A percentile compares a stretch with the other conserved stretches of the same genome.
Evolutionary conservation across 2,329 filamentous ascomycete species (phyloP).

Genomic region (Xylaria sp.): DNA sequence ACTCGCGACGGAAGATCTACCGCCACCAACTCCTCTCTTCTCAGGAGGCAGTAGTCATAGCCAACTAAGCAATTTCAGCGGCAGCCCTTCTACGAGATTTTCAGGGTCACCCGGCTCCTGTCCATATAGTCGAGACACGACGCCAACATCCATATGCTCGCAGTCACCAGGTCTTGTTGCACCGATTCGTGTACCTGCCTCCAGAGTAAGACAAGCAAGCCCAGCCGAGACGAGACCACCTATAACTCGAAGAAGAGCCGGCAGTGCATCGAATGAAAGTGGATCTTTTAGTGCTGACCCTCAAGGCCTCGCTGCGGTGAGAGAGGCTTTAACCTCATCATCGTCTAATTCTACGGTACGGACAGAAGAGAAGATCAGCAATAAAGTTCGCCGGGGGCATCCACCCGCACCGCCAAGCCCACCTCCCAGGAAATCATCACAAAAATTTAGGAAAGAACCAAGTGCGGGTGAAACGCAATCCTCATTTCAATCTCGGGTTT

Average conservation of each 20-base stretch:
- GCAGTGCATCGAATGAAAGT: constrained; percentile 64
- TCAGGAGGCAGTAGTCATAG: constrained; percentile 65
- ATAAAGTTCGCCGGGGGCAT: constrained; percentile 58
- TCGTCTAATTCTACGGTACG: constrained; percentile 77
- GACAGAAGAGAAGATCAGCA: constrained; percentile 59
- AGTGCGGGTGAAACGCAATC: constrained; percentile 52
- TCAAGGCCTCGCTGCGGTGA: constrained; percentile 71
- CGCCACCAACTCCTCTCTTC: constrained; percentile 74
- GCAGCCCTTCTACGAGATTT: constrained; percentile 79
- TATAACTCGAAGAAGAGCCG: constrained; percentile 67
- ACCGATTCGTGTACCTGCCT: constrained; percentile 58
- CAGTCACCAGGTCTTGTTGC: constrained; percentile 73
- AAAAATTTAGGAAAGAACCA: constrained; percentile 60
- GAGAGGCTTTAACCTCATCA: constrained; percentile 77
- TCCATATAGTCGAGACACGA: constrained; percentile 80
- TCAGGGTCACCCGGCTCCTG: constrained; percentile 77
- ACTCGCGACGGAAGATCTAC: constrained; percentile 71
- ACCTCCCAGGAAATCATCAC: constrained; percentile 70
- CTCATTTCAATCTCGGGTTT: constrained; percentile 53
- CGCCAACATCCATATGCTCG: constrained; percentile 81
- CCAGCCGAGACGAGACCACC: constrained; percentile 68
- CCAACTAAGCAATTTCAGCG: constrained; percentile 69
- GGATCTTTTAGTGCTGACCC: constrained; percentile 60
- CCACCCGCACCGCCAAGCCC: constrained; percentile 68
- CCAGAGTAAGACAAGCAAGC: constrained; percentile 65